Base-by-base conservation (phyloP, 1,284 basidiomycete species). In the Boletus mariae region DNA sequence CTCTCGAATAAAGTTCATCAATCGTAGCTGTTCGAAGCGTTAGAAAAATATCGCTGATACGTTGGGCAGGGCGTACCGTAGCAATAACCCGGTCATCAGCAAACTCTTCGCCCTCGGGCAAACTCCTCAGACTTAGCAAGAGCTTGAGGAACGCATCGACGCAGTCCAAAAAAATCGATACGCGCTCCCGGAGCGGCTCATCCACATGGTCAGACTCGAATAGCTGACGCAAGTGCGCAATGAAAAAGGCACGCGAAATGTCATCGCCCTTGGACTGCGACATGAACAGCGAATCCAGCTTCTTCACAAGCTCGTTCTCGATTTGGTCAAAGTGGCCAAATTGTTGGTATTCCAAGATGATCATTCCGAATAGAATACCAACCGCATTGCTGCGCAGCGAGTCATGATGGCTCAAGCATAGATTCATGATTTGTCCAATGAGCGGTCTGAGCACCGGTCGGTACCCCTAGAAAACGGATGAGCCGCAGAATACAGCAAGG, bases 331-430 rank as follows among this genome's bases (percentile, higher is more conserved):
- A 93, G 67, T 90, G 84, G 23, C 83, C 85, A 12, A 84, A 84
- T 55, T 87, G 83, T 46, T 92, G 84, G 66, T 90, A 91, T 67
- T 98, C 94, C 5, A 94, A 92, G 49, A 97, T 85, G 59, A 98
- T 95, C 93, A 98, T 98, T 62, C 90, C 92, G 71, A 90, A 96
- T 23, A 98, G 79, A 47, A 98, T 94, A 59, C 91, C 87, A 7
- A 97, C 94, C 0, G 94, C 94, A 59, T 91, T 90, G 61, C 84
- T 91, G 57, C 95, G 85, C 47, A 98, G 78, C 62, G 90, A 87
- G 66, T 98, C 95, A 64, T 98, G 95, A 62, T 95, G 92, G 56
- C 94, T 97, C 45, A 98, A 76, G 67, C 96, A 98, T 2, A 98
- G 78, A 62, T 94, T 90, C 53, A 99, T 87, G 46, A 98, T 88